Conservation (phyloP, 257 asterid species). For the Rhazya stricta region DNA sequence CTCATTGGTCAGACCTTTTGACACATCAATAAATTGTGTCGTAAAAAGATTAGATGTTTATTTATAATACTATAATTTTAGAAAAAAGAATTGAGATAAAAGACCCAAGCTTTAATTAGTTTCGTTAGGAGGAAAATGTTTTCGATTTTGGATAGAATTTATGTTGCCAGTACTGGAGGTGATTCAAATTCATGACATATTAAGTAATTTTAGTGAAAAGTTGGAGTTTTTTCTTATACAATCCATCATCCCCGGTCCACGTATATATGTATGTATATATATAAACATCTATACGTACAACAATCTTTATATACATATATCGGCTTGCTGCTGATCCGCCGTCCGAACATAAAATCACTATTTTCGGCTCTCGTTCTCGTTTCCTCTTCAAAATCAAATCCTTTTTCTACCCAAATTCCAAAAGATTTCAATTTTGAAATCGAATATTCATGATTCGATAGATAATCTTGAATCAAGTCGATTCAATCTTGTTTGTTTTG, state of each 20-base stretch:
- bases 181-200: slow-evolving; percentile 22
- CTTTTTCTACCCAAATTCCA: neutral
- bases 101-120: too few species aligned
- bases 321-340: slow-evolving; percentile 38
- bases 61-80: too few species aligned
- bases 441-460: slow-evolving; percentile 15
- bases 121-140: neutral
- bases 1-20: neutral
- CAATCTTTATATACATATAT: slow-evolving; percentile 9
- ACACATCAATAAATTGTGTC: slow-evolving; percentile 23
- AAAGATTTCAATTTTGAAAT: neutral
- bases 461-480: slow-evolving; percentile 11
- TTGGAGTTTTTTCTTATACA: slow-evolving; percentile 18
- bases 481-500: slow-evolving; percentile 7
- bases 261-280: slow-evolving; percentile 10
- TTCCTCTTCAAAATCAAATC: slow-evolving; percentile 1
- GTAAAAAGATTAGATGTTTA: slow-evolving; percentile 15
- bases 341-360: slow-evolving; percentile 29
- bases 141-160: slow-evolving; percentile 10
- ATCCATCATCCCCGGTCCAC: slow-evolving; percentile 3
- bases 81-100: too few species aligned
- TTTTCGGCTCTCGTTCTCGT: slow-evolving; percentile 16
- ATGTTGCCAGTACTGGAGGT: neutral
- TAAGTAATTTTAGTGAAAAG: slow-evolving; percentile 34
- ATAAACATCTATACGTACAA: neutral